phyloP scores from a whole-genome alignment of 2,329 filamentous ascomycete genomes.

The Arthrobotrys megalospora region DNA sequence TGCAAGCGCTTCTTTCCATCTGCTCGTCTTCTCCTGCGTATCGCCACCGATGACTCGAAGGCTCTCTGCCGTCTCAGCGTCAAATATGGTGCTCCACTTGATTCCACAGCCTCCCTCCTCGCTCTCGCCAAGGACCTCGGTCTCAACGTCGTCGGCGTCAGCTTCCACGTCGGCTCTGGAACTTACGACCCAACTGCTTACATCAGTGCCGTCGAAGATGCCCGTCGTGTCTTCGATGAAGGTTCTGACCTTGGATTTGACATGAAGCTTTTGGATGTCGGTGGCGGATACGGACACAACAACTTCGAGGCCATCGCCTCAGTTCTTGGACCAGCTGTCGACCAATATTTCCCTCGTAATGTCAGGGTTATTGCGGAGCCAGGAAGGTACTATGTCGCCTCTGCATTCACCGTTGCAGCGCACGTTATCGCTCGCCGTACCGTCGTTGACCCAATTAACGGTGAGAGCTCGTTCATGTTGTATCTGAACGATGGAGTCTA shows the following conservation, averaged over 20 bases:
- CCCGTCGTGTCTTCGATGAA: slow-evolving; percentile 89
- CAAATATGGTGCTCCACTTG: slow-evolving; percentile 95
- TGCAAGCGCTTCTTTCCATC: slow-evolving; percentile 91
- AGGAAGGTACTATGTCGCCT: slow-evolving; percentile 94
- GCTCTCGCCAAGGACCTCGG: slow-evolving; percentile 83
- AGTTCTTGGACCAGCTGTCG: slow-evolving; percentile 83
- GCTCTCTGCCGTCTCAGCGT: slow-evolving; percentile 95
- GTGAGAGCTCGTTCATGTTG: slow-evolving; percentile 87
- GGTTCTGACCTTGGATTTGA: slow-evolving; percentile 82
- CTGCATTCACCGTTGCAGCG: slow-evolving; percentile 93
- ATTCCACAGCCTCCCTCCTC: slow-evolving; percentile 82
- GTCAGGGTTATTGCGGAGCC: slow-evolving; percentile 95
- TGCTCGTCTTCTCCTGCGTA: slow-evolving; percentile 93
- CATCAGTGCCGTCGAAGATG: slow-evolving; percentile 89
- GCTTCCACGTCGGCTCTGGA: slow-evolving; percentile 97
- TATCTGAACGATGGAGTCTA: slow-evolving; percentile 99
- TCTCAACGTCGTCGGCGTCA: slow-evolving; percentile 93
- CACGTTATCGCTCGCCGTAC: slow-evolving; percentile 96
- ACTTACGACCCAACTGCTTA: slow-evolving; percentile 94
- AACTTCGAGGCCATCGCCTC: slow-evolving; percentile 92
- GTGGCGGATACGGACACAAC: slow-evolving; percentile 91
- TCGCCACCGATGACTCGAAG: slow-evolving; percentile 94
- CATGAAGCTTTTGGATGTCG: slow-evolving; percentile 91
- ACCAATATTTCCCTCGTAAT: slow-evolving; percentile 86
- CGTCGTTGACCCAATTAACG: slow-evolving; percentile 77